Conservation (phyloP, 2,329 filamentous ascomycete species). For the Trichoderma brevicompactum region DNA sequence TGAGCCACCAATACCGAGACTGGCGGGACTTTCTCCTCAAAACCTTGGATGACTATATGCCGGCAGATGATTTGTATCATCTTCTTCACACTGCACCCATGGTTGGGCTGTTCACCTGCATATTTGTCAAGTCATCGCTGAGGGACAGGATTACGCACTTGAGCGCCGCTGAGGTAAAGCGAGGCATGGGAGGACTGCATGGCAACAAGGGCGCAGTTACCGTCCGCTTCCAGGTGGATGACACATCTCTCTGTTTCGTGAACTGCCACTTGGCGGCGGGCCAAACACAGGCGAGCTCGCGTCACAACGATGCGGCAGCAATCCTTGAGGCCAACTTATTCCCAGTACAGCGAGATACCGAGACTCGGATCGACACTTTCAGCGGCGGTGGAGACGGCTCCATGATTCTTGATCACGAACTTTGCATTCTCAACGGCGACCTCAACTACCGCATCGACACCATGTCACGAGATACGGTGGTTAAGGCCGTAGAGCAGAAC, state of each 20-base stretch:
- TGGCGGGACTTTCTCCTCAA: slow-evolving; percentile 91
- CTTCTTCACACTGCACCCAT: slow-evolving; percentile 84
- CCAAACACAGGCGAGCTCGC: slow-evolving; percentile 84
- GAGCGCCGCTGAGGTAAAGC: slow-evolving; percentile 82
- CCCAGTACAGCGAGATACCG: slow-evolving; percentile 70
- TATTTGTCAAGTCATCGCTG: slow-evolving; percentile 86
- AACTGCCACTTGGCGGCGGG: slow-evolving; percentile 97
- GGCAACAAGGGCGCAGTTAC: slow-evolving; percentile 96
- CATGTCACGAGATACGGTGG: slow-evolving; percentile 91
- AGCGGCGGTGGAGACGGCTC: slow-evolving; percentile 91
- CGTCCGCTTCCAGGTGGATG: slow-evolving; percentile 89
- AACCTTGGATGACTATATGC: slow-evolving; percentile 82
- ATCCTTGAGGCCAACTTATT: slow-evolving; percentile 82
- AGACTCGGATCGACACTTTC: slow-evolving; percentile 74
- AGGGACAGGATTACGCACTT: slow-evolving; percentile 77
- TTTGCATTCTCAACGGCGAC: slow-evolving; percentile 95
- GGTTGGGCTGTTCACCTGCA: slow-evolving; percentile 92
- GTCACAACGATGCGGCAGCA: slow-evolving; percentile 88
- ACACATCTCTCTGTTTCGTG: slow-evolving; percentile 92
- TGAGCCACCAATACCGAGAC: slow-evolving; percentile 96
- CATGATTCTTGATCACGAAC: slow-evolving; percentile 95
- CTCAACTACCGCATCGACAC: slow-evolving; percentile 98
- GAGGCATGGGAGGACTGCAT: slow-evolving; percentile 92
- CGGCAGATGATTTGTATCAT: slow-evolving; percentile 75
- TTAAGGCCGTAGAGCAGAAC: slow-evolving; percentile 78